phyloP scores from a whole-genome alignment of 2,329 filamentous ascomycete genomes.

The Zasmidium citrigriseum region DNA sequence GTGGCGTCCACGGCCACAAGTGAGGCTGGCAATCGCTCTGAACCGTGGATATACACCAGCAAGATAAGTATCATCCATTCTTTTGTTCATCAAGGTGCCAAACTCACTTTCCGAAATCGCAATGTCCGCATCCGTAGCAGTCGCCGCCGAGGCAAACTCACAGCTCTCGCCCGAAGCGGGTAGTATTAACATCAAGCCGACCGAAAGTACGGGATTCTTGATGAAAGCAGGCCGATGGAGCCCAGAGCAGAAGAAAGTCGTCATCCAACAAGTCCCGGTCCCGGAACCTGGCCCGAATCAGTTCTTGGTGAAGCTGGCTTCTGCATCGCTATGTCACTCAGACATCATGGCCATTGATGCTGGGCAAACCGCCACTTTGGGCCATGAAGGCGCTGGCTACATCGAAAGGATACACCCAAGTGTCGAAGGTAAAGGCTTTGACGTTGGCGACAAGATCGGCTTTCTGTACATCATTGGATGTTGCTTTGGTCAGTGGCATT shows the following conservation, averaged over 20 bases:
- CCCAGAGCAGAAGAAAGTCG: slow-evolving; percentile 13
- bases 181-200: slow-evolving; percentile 1
- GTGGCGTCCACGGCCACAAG: too few relatives aligned
- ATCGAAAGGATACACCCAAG: slow-evolving; percentile 20
- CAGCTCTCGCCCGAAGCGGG: background rate
- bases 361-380: slow-evolving; percentile 11
- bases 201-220: slow-evolving; percentile 4
- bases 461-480: slow-evolving; percentile 22
- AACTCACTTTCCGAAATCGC: background rate
- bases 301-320: slow-evolving; percentile 20
- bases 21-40: too few relatives aligned
- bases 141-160: background rate
- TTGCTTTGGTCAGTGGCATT: slow-evolving; percentile 8
- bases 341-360: slow-evolving; percentile 20
- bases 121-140: background rate
- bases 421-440: slow-evolving; percentile 16
- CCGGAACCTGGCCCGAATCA: slow-evolving; percentile 18
- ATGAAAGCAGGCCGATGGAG: slow-evolving; percentile 18
- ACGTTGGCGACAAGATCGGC: slow-evolving; percentile 17
- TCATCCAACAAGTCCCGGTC: slow-evolving; percentile 15
- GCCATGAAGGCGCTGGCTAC: slow-evolving; percentile 22
- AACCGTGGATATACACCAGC: too few relatives aligned
- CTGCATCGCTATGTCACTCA: slow-evolving; percentile 18
- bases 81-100: background rate
- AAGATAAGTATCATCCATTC: too few relatives aligned